These are phyloP conservation scores for Luffa acutangula DNA, from an alignment of 306 rosid species.

Conservation along the genomic window DNA sequence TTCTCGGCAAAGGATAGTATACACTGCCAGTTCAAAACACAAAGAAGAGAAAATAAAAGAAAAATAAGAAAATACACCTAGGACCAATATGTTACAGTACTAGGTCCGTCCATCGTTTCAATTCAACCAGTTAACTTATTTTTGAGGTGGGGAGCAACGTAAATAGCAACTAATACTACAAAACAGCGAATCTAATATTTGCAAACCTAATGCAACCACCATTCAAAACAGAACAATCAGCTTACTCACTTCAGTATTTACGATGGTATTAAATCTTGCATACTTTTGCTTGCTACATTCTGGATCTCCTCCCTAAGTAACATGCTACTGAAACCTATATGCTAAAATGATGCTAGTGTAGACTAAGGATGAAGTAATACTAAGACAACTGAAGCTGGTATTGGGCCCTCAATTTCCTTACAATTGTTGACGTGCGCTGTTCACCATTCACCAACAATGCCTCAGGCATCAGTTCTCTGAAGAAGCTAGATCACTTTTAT, in stretches of 20 bases:
- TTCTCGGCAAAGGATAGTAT: not conserved
- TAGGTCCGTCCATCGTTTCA: constrained; percentile 12
- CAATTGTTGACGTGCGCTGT: constrained; percentile 6
- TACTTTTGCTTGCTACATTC: constrained; percentile 23
- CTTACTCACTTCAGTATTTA: constrained; percentile 13
- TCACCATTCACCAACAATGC: constrained; percentile 9
- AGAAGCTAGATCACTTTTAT: constrained; percentile 43
- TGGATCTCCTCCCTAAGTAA: constrained; percentile 36
- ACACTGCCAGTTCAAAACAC: not conserved
- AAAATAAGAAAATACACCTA: not conserved
- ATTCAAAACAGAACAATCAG: constrained; percentile 27
- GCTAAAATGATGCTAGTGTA: constrained; percentile 31
- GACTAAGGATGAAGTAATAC: constrained; percentile 27
- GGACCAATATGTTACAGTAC: not conserved
- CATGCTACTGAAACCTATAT: constrained; percentile 49
- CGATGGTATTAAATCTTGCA: constrained; percentile 11
- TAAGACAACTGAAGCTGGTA: constrained; percentile 20
- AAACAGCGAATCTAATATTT: constrained; percentile 24
- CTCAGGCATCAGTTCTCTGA: constrained; percentile 37
- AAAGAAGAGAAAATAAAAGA: not conserved
- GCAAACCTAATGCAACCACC: constrained; percentile 28
- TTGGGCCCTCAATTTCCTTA: constrained; percentile 18
- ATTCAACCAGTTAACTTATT: constrained; percentile 21
- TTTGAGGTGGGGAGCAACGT: constrained; percentile 11
- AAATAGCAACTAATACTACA: constrained; percentile 13